Conservation (phyloP, 768 basidiomycete genomes). For the Mycena maculata region DNA sequence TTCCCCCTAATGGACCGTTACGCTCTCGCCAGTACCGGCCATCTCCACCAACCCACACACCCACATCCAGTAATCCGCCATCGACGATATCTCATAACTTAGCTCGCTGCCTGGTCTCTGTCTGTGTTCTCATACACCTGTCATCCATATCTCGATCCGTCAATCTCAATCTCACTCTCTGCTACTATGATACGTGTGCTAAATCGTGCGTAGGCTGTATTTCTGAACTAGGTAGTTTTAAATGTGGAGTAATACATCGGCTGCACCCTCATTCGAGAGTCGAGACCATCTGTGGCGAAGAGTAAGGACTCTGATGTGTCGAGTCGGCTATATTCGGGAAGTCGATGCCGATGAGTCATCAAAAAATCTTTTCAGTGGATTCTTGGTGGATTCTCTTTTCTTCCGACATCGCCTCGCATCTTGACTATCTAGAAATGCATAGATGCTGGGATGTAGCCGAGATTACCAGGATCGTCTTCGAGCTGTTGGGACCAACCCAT, state of each 20-base stretch:
- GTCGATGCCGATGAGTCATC: too few relatives aligned
- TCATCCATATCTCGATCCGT: constrained; percentile 20
- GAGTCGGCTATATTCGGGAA: too few relatives aligned
- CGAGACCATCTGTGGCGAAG: too few relatives aligned
- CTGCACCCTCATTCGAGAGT: neutral
- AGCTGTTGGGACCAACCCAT: neutral
- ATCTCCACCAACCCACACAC: neutral
- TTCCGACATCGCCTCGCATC: too few relatives aligned
- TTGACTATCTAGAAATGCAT: neutral
- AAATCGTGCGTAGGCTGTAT: constrained; percentile 25
- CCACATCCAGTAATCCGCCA: constrained; percentile 18
- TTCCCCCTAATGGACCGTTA: constrained; percentile 27
- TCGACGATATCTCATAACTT: constrained; percentile 28
- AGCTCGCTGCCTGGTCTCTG: constrained; percentile 21
- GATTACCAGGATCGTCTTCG: constrained; percentile 3
- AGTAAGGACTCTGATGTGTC: too few relatives aligned
- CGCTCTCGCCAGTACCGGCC: constrained; percentile 1
- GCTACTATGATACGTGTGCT: constrained; percentile 21
- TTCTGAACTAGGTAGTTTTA: constrained; percentile 16
- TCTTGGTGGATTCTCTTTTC: too few relatives aligned
- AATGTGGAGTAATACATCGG: constrained; percentile 23
- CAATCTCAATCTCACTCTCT: constrained; percentile 29
- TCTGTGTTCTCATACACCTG: constrained; percentile 21
- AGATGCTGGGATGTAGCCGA: constrained; percentile 12
- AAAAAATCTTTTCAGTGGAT: too few relatives aligned